Evolutionary conservation across 257 asterid species (phyloP), one percentile per base, ranked within the genome.

Genomic region (Jacaranda mimosifolia): DNA sequence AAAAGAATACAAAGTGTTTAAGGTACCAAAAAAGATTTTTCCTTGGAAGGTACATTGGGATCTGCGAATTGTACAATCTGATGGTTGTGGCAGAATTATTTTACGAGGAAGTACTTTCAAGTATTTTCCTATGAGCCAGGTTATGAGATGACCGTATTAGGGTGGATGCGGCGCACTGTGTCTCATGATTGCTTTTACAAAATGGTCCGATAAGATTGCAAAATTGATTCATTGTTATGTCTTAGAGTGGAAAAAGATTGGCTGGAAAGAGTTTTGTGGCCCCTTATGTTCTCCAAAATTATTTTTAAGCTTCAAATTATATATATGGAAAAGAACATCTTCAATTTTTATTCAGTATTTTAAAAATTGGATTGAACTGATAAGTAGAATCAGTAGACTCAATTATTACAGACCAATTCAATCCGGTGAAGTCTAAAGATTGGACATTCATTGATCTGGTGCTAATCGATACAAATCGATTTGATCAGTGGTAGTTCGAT

Each of bases 61-160:
- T 59, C 58, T 39, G 77, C 57, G 21, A 15, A 70, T 11, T 17
- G 75, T 70, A 70, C 75, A 70, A 70, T 9, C 51, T n/a, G 32
- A n/a, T 26, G 32, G 32, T 26, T 0, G 32, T 38, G 62, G 46
- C 74, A 69, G 63, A 57, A 43, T 19, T 72, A 39, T 39, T 36
- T 17, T 5, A 39, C 12, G 21, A 51, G 14, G 63, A 12, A 70
- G n/a, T 26, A 3, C 39, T 57, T 72, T 4, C 8, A 43, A 32
- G 45, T 5, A 10, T 2, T 6, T 19, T 62, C 4, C 1, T 12
- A 48, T 49, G 62, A 69, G 14, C 12, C 36, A 49, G 64, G 15
- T 10, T 38, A 1, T 53, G 75, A n/a, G 63, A 38, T 35, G 36
- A 36, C 65, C 4, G 36, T 9, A 52, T 53, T 70, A 4, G 75